These are phyloP conservation scores for Oryza rufipogon DNA, from an alignment of 176 grass and related monocot genomes.

Conservation along the genomic window DNA sequence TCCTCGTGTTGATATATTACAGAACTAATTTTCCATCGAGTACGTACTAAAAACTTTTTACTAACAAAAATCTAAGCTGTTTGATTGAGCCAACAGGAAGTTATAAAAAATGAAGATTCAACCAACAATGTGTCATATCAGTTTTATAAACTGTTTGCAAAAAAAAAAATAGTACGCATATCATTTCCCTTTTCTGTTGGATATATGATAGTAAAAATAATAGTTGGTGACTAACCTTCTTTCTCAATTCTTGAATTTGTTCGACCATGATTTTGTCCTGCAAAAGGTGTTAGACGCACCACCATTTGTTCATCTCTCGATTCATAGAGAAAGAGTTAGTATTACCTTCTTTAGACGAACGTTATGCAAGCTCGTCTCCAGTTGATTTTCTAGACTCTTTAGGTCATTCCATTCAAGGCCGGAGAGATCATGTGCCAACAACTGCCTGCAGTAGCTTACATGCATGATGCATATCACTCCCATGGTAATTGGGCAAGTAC, in stretches of 20 bases:
- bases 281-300: background rate
- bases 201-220: background rate
- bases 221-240: constrained; percentile 44
- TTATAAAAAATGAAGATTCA: no score
- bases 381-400: constrained; percentile 64
- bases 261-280: constrained; percentile 76
- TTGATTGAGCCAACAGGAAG: no score
- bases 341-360: constrained; percentile 68
- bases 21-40: no score
- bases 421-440: constrained; percentile 77
- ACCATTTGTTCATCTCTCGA: background rate
- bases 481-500: no score
- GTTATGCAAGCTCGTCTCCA: constrained; percentile 57
- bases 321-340: background rate
- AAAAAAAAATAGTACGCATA: no score
- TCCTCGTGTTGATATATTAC: no score
- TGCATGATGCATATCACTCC: no score
- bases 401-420: constrained; percentile 67
- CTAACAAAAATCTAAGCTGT: no score
- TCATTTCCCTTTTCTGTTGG: no score
- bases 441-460: constrained; percentile 42
- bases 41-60: no score
- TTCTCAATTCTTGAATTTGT: constrained; percentile 75
- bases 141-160: no score
- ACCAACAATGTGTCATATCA: no score